These are phyloP conservation scores for Petasospora fabianii DNA, from an alignment of 1,139 yeast species.

Conservation along the genomic window DNA sequence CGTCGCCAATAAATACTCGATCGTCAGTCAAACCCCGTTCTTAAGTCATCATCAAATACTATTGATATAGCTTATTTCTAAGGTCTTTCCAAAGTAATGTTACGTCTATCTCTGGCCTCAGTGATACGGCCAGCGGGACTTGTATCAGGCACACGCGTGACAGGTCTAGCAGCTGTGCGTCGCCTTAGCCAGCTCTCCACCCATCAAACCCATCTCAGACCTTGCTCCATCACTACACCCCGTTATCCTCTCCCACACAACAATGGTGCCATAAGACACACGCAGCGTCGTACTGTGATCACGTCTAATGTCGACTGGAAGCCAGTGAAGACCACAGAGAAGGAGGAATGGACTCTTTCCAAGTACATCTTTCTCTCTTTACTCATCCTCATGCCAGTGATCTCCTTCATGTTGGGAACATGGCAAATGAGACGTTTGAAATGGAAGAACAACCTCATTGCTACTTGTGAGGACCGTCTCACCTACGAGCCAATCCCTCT, in stretches of 20 bases:
- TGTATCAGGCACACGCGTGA: not conserved
- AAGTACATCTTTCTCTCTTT: slow-evolving; percentile 52
- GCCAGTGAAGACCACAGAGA: slow-evolving; percentile 54
- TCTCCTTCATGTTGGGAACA: slow-evolving; percentile 81
- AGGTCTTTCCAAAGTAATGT: slow-evolving; percentile 1
- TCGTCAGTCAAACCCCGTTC: too few species aligned
- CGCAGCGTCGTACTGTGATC: slow-evolving; percentile 16
- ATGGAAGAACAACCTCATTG: slow-evolving; percentile 87
- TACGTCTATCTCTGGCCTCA: slow-evolving; percentile 3
- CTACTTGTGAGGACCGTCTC: slow-evolving; percentile 76
- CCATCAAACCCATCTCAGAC: not conserved
- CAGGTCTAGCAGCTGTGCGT: slow-evolving; percentile 2
- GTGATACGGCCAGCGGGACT: slow-evolving; percentile 3
- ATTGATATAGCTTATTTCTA: too few species aligned
- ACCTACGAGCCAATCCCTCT: slow-evolving; percentile 69
- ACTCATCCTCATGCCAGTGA: slow-evolving; percentile 80
- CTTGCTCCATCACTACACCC: not conserved
- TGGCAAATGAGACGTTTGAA: slow-evolving; percentile 87
- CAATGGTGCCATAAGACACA: too few species aligned
- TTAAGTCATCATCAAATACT: too few species aligned
- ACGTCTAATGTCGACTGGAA: slow-evolving; percentile 84
- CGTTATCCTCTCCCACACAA: too few species aligned
- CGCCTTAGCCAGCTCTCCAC: not conserved
- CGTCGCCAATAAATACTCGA: too few species aligned
- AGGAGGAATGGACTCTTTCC: slow-evolving; percentile 32